Evolutionary conservation across 768 basidiomycete species (phyloP).

Genomic region (Kwoniella botswanensis): DNA sequence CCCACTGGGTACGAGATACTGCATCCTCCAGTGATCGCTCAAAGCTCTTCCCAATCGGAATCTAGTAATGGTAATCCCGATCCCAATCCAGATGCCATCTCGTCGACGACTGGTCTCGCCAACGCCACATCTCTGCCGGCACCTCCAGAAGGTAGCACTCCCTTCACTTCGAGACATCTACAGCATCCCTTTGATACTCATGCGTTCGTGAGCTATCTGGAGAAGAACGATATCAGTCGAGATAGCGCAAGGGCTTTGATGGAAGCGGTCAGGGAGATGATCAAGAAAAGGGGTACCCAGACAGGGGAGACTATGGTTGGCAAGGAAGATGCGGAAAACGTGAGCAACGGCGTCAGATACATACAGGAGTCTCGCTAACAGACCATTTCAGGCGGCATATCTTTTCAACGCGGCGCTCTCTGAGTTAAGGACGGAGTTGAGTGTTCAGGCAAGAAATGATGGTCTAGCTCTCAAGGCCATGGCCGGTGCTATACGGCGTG

Average conservation of each 20-base stretch:
- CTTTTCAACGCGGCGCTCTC: conserved; percentile 90
- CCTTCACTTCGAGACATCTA: conserved; percentile 23
- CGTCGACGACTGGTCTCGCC: conserved; percentile 12
- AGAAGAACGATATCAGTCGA: conserved; percentile 48
- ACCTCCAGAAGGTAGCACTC: conserved; percentile 21
- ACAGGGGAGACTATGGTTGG: conserved; percentile 53
- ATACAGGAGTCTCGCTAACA: neutral
- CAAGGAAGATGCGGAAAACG: conserved; percentile 61
- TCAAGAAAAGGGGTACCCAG: conserved; percentile 48
- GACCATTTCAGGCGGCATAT: conserved; percentile 81
- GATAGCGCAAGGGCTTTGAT: conserved; percentile 54
- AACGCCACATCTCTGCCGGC: conserved; percentile 22
- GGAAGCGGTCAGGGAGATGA: conserved; percentile 55
- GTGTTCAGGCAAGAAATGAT: conserved; percentile 81
- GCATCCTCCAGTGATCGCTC: conserved; percentile 11
- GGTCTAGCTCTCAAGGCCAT: conserved; percentile 78
- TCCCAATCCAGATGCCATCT: neutral
- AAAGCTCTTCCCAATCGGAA: neutral
- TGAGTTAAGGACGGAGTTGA: conserved; percentile 84
- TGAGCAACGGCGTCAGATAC: conserved; percentile 28
- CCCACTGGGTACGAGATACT: neutral
- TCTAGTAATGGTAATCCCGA: neutral
- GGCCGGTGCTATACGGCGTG: conserved; percentile 76
- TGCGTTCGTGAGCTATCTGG: conserved; percentile 58
- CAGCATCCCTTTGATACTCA: conserved; percentile 61